Evolutionary conservation across 129 eudicot genomes (phyloP).

Genomic region (Arctium minus): DNA sequence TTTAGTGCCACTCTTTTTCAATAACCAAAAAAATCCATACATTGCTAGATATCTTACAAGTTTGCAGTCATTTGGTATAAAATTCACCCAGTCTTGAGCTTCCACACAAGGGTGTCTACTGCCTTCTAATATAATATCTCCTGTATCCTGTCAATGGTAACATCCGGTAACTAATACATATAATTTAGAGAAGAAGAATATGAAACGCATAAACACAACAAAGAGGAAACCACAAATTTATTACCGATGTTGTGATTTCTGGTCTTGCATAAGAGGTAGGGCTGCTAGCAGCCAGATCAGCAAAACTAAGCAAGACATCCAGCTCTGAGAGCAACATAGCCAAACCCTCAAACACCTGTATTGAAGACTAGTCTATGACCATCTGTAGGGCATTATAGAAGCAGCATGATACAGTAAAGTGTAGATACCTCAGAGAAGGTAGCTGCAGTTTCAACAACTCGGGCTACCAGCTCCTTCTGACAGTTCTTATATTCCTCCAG

Average conservation of each 20-base stretch:
- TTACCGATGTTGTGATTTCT: slow-evolving; percentile 68
- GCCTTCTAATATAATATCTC: slow-evolving; percentile 90
- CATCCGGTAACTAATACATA: background rate
- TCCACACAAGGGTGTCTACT: slow-evolving; percentile 99
- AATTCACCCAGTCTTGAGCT: slow-evolving; percentile 99
- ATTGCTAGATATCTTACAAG: slow-evolving; percentile 58
- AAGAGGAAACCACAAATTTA: background rate
- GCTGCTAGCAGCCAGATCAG: slow-evolving; percentile 89
- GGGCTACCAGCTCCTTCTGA: slow-evolving; percentile 80
- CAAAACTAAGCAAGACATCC: slow-evolving; percentile 97
- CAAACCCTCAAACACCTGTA: slow-evolving; percentile 84
- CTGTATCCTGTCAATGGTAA: slow-evolving; percentile 65
- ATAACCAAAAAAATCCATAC: background rate
- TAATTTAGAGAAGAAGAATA: background rate
- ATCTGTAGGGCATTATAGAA: background rate
- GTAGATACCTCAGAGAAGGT: slow-evolving; percentile 70
- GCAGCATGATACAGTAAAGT: background rate
- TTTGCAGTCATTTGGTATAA: slow-evolving; percentile 94
- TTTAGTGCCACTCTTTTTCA: background rate
- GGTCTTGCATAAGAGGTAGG: slow-evolving; percentile 91
- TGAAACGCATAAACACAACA: background rate
- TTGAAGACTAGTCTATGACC: background rate
- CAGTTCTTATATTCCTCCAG: slow-evolving; percentile 83
- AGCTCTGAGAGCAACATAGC: slow-evolving; percentile 73
- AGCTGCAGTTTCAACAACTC: slow-evolving; percentile 73